Base-by-base conservation (phyloP, 2,329 filamentous ascomycete species). In the Esteya vermicola region DNA sequence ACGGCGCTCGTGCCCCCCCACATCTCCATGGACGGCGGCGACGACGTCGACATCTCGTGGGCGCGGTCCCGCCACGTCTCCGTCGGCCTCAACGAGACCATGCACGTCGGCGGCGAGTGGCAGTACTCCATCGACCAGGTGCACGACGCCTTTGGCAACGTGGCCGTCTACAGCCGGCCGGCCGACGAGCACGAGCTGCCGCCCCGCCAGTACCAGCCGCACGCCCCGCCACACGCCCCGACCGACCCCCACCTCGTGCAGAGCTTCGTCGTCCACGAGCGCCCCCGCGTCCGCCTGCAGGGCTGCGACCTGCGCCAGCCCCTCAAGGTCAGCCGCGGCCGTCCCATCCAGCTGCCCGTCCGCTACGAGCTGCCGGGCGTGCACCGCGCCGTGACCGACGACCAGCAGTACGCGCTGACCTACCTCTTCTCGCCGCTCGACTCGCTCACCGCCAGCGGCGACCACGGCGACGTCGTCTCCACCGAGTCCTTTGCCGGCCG, bases 81-180 rank as follows among this genome's bases (percentile, higher is more conserved):
- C 9, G 85, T 98, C 18, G 78, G 85, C 5, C 63, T 98, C 42
- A 96, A 94, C 53, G 93, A 98, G 58, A 88, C 88, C 6, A 76
- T 98, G 62, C 75, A 75, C 36, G 69, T 70, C 7, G 72, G 81
- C 38, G 91, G 89, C 14, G 70, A 77, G 39, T 96, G 89, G 88
- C 70, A 81, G 45, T 98, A 96, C 55, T 79, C 81, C 1, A 78
- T 98, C 39, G 85, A 95, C 49, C 85, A 95, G 57, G 85, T 98
- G 9, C 77, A 85, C 44, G 91, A 98, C 62, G 89, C 78, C 3
- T 81, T 88, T 49, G 88, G 88, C 35, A 98, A 98, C 51, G 63
- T 81, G 28, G 78, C 88, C 43, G 81, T 78, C 47, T 98, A 94
- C 54, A 64, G 70, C 4, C 61, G 66, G 4, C 59, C 68, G 4